Evolutionary conservation across 345 rosid species (phyloP), one percentile per base, ranked within the genome.

Genomic region (Cardamine chenopodiifolia): DNA sequence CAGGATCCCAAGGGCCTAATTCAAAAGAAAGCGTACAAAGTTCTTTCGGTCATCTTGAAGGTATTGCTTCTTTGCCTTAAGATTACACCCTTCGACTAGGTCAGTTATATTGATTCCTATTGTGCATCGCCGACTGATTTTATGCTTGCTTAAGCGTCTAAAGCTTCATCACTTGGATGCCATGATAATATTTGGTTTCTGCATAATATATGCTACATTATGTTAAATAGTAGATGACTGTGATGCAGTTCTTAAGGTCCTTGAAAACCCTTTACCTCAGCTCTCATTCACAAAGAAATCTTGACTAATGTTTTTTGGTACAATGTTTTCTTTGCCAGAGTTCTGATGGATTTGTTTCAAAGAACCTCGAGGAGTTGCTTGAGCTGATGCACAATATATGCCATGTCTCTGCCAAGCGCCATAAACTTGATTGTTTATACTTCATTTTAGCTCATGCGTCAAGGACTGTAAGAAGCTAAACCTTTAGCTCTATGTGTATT

Each of bases 1-100:
- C 88, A 90, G 99, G 93, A 90, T 70, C 50, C 72, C 53, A 90
- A 86, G 62, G 91, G 97, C 39, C 64, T 82, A 53, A 80, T 90
- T 68, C 99, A 95, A 72, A 95, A 95, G 89, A 95, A 86, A 83
- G 97, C 96, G 39, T 95, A 92, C 82, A 95, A 88, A 83, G 96
- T 86, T 72, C 92, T 95, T 82, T 90, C 97, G 37, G 48, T 77
- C 35, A 86, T 95, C 71, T 85, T 95, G 54, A 88, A 80, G 96
- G 99, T 95, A 83, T 48, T 72, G 42, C 31, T 8, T 8, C 25
- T 31, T 57, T 62, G 28, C 67, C 55, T 62, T 22, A 25, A 35
- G 14, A 34, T 45, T 59, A 54, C 29, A 18, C 12, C 34, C 68
- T 80, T 71, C 11, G 7, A 20, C 57, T 11, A 52, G 58, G 70